Evolutionary conservation across 305 asterid species (phyloP), one percentile per base, ranked within the genome.

Genomic region (Caryopteris hybrid): DNA sequence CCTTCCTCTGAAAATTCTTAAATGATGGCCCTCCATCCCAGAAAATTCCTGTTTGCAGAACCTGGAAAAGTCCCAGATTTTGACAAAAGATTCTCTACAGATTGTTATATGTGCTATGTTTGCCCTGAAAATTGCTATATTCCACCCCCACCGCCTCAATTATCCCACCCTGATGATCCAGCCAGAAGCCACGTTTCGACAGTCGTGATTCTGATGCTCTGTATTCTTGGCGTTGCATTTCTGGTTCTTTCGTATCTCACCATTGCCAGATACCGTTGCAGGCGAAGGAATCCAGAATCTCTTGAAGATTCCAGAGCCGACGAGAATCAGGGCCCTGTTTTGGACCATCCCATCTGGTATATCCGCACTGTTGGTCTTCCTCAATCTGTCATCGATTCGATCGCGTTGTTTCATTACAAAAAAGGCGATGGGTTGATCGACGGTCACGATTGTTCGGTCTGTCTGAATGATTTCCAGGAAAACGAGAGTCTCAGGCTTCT

Each of bases 261-360:
- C 0, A 2, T 80, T 5, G 33, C 43, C 13, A 75, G 81, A 54
- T 75, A 81, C 53, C 78, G 86, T 22, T 78, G 79, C 8, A 53
- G 83, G 63, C 68, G 86, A 31, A 61, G 74, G 18, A 31, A 39
- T 38, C 0, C 57, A 0, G 34, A 38, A 3, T 27, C 68, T 0
- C 53, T 34, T 6, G 78, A 66, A 12, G 22, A 52, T 27, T 70
- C 46, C 0, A 34, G 74, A 47, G 74, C 71, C 3, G 83, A 83
- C 65, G 86, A 80, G 55, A 64, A 79, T 59, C 88, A 80, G 1
- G 81, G 78, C 42, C 80, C 79, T 0, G 56, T 58, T 10, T 29
- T 80, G 63, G 90, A 88, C 61, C 86, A 88, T 60, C 96, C 83
- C 62, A 72, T 91, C 47, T 88, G 96, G 96, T 67, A 78, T 63